These are phyloP conservation scores for Passiflora organensis DNA, from an alignment of 345 rosid genomes.

Conservation along the genomic window DNA sequence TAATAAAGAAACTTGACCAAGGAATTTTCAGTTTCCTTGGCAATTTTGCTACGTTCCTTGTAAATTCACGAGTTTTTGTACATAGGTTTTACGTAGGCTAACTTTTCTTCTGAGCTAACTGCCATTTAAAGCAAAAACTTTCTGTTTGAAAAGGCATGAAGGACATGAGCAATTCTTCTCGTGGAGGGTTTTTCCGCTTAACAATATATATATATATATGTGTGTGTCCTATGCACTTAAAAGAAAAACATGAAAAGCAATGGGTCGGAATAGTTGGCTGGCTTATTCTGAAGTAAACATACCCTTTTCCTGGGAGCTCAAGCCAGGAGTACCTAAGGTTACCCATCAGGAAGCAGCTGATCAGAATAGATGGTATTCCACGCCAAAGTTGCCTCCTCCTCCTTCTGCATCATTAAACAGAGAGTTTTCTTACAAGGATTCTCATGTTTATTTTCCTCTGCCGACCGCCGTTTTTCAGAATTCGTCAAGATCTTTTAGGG, in stretches of 20 bases:
- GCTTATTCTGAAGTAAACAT: slow-evolving; percentile 14
- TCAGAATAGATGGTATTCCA: not conserved
- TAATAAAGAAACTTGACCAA: too few relatives aligned
- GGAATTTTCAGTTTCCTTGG: slow-evolving; percentile 11
- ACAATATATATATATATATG: too few relatives aligned
- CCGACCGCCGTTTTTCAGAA: not conserved
- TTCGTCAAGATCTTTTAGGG: not conserved
- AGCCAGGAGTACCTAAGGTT: slow-evolving; percentile 29
- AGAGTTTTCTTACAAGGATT: not conserved
- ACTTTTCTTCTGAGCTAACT: not conserved
- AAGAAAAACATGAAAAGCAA: not conserved
- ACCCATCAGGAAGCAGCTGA: slow-evolving; percentile 10
- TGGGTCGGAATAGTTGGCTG: slow-evolving; percentile 9
- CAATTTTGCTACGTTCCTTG: slow-evolving; percentile 20
- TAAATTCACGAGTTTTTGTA: not conserved
- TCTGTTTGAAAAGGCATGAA: slow-evolving; percentile 10
- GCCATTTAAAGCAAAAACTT: too few relatives aligned
- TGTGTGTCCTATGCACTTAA: not conserved
- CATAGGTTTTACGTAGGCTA: too few relatives aligned
- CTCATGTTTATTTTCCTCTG: not conserved
- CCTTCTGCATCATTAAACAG: slow-evolving; percentile 15
- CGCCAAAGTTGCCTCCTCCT: slow-evolving; percentile 23
- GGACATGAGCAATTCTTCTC: slow-evolving; percentile 2
- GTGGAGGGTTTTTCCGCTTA: not conserved
- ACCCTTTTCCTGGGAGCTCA: slow-evolving; percentile 37